Evolutionary conservation across 176 grass and related monocot species (phyloP).

Genomic region (Hordeum vulgare): MorexV3_pseudomolecules_assembly NC_058522.1:475658665-475659164

Average conservation of each 20-base stretch:
- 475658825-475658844: constrained; percentile 89
- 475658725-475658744: constrained; percentile 88
- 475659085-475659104: not conserved
- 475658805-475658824: constrained; percentile 82
- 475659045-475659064: not conserved
- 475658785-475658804: constrained; percentile 79
- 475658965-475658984: not conserved
- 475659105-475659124: not conserved
- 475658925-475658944: not conserved
- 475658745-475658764: constrained; percentile 70
- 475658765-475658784: constrained; percentile 78
- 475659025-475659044: not conserved
- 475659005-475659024: not conserved
- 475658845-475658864: constrained; percentile 76
- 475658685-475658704: not conserved
- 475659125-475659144: not conserved
- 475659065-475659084: not conserved
- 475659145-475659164: not conserved
- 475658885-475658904: constrained; percentile 45
- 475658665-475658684: constrained; percentile 24
- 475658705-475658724: constrained; percentile 30
- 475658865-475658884: constrained; percentile 91
- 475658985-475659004: not conserved
- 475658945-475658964: not conserved
- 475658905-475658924: not conserved